Evolutionary conservation across 2,329 filamentous ascomycete species (phyloP), one percentile per base, ranked within the genome.

Genomic region (Aspergillus unguis): DNA sequence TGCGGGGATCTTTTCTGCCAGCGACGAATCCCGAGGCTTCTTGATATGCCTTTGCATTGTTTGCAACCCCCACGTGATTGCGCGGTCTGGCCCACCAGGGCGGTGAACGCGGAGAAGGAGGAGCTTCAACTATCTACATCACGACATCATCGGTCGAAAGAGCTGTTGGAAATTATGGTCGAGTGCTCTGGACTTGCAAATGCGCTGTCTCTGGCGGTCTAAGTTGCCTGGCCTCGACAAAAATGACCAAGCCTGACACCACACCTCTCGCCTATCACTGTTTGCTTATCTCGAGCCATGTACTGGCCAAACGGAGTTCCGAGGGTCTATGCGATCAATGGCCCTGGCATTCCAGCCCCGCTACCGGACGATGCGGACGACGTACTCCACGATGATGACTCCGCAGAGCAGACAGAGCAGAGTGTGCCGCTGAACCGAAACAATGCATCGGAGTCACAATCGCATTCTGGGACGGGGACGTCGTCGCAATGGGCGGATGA

Each of bases 231-330:
- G 49, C 3, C 49, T 48, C 33, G 35, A 53, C 57, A 63, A 71
- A 68, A 63, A 74, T 74, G 71, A 68, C 65, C 64, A 65, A 58
- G 69, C 63, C 62, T 68, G 64, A 70, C 64, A 63, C 64, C 55
- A 60, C 54, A 56, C 17, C 17, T 17, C 53, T 58, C 49, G 58
- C 59, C 57, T 57, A 62, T 58, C 53, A 66, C 61, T 56, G 55
- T 63, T 59, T 60, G 62, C 55, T 51, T 55, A 51, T 55, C 53
- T 61, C 60, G 61, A 66, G 70, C 68, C 64, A 77, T 77, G 75
- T 77, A 77, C 70, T 77, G 75, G 75, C 75, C 75, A 59, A 74
- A 76, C 71, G 74, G 73, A 59, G 75, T 77, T 54, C 75, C 75
- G 62, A 70, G 74, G 68, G 71, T 76, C 64, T 77, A 74, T 64